Evolutionary conservation across 495 filamentous ascomycete species (phyloP).

Genomic region (Wilcoxina mikolae): DNA sequence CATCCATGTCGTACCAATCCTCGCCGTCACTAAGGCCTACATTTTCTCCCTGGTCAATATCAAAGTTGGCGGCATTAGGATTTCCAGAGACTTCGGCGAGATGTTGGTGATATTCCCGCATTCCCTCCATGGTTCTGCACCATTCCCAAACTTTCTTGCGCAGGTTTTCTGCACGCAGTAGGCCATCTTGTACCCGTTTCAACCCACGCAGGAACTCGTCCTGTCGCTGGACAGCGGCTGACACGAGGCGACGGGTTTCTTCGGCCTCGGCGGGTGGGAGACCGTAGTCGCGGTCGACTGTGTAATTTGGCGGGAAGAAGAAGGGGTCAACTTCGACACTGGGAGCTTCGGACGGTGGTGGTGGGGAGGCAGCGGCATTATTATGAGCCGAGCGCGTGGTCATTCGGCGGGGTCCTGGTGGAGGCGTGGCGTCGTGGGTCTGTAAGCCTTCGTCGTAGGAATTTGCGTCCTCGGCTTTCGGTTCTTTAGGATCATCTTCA

Average conservation of each 20-base stretch:
- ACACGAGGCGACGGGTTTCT: slow-evolving; percentile 67
- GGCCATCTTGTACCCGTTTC: slow-evolving; percentile 55
- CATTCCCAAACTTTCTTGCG: slow-evolving; percentile 67
- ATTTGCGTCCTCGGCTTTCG: background rate
- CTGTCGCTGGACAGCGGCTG: slow-evolving; percentile 84
- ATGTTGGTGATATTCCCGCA: slow-evolving; percentile 55
- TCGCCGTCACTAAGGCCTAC: slow-evolving; percentile 70
- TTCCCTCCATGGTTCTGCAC: slow-evolving; percentile 34
- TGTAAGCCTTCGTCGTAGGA: background rate
- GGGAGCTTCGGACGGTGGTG: slow-evolving; percentile 21
- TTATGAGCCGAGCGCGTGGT: slow-evolving; percentile 51
- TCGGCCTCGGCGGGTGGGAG: slow-evolving; percentile 72
- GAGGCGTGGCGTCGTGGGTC: background rate
- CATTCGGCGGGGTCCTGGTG: slow-evolving; percentile 43
- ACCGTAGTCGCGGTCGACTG: slow-evolving; percentile 60
- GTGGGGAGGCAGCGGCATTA: slow-evolving; percentile 36
- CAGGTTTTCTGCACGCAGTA: slow-evolving; percentile 63
- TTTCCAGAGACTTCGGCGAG: slow-evolving; percentile 15
- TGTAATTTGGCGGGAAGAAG: slow-evolving; percentile 53
- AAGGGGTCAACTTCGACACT: slow-evolving; percentile 58
- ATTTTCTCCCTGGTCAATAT: slow-evolving; percentile 85
- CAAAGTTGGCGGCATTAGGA: slow-evolving; percentile 60
- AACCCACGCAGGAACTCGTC: slow-evolving; percentile 82
- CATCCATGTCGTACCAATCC: slow-evolving; percentile 88
- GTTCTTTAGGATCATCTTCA: background rate